Percentiles rank a stretch among this genome's conserved stretches.
These are phyloP conservation scores for Pueraria montana DNA, from an alignment of 306 rosid genomes.

Conservation along the genomic window DNA sequence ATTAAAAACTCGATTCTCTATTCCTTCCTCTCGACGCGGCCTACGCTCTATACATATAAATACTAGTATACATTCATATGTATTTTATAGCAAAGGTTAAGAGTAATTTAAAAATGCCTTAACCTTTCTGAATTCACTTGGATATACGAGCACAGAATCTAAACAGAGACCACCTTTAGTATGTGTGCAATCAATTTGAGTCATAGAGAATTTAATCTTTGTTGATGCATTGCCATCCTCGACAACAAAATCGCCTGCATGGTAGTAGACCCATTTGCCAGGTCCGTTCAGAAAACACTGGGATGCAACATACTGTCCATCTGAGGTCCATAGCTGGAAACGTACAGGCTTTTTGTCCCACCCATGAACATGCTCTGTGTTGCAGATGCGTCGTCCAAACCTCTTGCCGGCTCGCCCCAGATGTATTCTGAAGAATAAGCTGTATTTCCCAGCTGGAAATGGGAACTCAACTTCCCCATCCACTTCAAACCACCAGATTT, in stretches of 20 bases:
- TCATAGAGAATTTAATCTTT: slow-evolving; percentile 85
- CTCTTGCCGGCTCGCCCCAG: slow-evolving; percentile 76
- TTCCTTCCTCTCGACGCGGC: slow-evolving; percentile 38
- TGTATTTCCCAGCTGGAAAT: slow-evolving; percentile 84
- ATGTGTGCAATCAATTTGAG: slow-evolving; percentile 98
- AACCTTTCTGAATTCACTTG: slow-evolving; percentile 69
- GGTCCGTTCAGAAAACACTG: slow-evolving; percentile 74
- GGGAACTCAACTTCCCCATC: slow-evolving; percentile 96
- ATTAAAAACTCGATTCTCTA: slow-evolving; percentile 57
- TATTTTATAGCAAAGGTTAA: slow-evolving; percentile 45
- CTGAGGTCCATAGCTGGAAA: slow-evolving; percentile 91
- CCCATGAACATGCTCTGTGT: slow-evolving; percentile 84
- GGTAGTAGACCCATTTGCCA: slow-evolving; percentile 82
- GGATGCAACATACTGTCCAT: slow-evolving; percentile 74
- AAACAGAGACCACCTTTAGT: slow-evolving; percentile 96
- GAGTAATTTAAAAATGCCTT: slow-evolving; percentile 60
- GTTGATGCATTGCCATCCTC: slow-evolving; percentile 65
- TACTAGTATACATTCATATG: slow-evolving; percentile 13
- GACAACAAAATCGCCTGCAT: slow-evolving; percentile 83
- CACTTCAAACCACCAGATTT: slow-evolving; percentile 99
- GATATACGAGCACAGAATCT: slow-evolving; percentile 81
- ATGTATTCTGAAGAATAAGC: slow-evolving; percentile 81
- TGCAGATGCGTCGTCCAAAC: slow-evolving; percentile 81
- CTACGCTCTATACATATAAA: slow-evolving; percentile 50
- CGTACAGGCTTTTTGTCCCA: slow-evolving; percentile 90